Evolutionary conservation across 2,329 filamentous ascomycete genomes (phyloP).

Genomic region (Bipolaris zeicola): DNA sequence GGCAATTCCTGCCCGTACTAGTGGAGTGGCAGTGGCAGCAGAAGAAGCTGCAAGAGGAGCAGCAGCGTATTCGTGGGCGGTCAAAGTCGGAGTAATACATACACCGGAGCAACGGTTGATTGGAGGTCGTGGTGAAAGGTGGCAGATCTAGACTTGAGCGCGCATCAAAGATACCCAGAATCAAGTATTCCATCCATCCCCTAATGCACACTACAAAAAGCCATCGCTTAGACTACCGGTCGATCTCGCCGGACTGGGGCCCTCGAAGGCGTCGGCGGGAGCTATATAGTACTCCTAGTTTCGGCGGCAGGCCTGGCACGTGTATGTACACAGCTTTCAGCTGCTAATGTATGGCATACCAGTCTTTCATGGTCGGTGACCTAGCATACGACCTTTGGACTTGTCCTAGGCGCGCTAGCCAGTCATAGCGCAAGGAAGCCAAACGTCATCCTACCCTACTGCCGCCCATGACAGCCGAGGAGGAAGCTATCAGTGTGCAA

Average conservation of each 20-base stretch:
- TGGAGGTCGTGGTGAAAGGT: constrained; percentile 10
- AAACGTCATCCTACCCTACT: constrained; percentile 15
- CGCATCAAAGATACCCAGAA: constrained; percentile 35
- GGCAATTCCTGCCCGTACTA: constrained; percentile 89
- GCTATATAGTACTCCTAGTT: not conserved
- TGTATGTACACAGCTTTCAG: constrained; percentile 6
- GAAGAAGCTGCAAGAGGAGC: constrained; percentile 50
- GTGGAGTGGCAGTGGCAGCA: constrained; percentile 81
- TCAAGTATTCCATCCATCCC: constrained; percentile 29
- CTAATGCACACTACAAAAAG: constrained; percentile 18
- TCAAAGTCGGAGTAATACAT: constrained; percentile 33
- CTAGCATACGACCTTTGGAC: not conserved
- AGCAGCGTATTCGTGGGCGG: constrained; percentile 39
- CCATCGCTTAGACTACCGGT: constrained; percentile 15
- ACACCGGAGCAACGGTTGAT: constrained; percentile 1
- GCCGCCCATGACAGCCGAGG: constrained; percentile 2
- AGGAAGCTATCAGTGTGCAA: not conserved
- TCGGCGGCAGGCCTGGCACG: constrained; percentile 5
- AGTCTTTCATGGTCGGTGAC: not conserved
- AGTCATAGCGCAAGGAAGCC: constrained; percentile 2
- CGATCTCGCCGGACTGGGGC: constrained; percentile 8
- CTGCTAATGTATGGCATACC: constrained; percentile 20
- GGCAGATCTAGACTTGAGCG: constrained; percentile 17
- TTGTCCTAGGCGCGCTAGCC: not conserved
- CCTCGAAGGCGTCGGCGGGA: not conserved